Evolutionary conservation across 1,284 basidiomycete genomes (phyloP), one percentile per base, ranked within the genome.

Genomic region (Gomphus bonarii): DNA sequence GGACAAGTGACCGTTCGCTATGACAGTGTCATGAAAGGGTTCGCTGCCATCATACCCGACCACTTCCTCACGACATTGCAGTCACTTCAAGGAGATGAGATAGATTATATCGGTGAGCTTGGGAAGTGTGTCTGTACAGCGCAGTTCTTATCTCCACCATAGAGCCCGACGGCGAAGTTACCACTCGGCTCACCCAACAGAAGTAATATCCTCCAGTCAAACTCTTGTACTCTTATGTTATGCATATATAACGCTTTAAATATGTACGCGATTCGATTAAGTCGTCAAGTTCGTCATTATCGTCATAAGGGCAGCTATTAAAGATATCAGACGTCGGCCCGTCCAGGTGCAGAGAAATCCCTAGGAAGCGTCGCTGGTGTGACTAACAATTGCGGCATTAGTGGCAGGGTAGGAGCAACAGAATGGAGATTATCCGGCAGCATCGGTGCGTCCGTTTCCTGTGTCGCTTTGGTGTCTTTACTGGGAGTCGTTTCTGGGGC

Each of bases 21-120:
- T 33, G 59, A 60, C 11, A 60, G 60, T 12, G 57, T 76, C 28
- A 50, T 73, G 53, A 72, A 70, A 78, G 81, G 80, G 22, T 83
- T 83, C 64, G 67, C 80, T 36, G 82, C 80, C 3, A 66, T 62
- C 31, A 71, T 83, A 57, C 72, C 77, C 8, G 69, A 73, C 9
- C 20, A 61, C 10, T 69, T 70, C 63, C 61, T 77, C n/a, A 36
- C 61, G 28, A 59, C 64, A 48, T 67, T 80, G 56, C 66, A 75
- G 57, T 69, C 52, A 33, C 65, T 76, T n/a, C 63, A 69, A 28
- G 68, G 62, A 28, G 72, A 67, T 43, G 58, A 72, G 36, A 76
- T 82, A 61, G 74, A 76, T 58, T 78, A 74, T 66, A 81, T 83
- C 60, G 81, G 81, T 81, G 52, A 11, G 73, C 63, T n/a, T 42